Evolutionary conservation across 768 basidiomycete species (phyloP).

Genomic region (Clitopilus passeckerianus): DNA sequence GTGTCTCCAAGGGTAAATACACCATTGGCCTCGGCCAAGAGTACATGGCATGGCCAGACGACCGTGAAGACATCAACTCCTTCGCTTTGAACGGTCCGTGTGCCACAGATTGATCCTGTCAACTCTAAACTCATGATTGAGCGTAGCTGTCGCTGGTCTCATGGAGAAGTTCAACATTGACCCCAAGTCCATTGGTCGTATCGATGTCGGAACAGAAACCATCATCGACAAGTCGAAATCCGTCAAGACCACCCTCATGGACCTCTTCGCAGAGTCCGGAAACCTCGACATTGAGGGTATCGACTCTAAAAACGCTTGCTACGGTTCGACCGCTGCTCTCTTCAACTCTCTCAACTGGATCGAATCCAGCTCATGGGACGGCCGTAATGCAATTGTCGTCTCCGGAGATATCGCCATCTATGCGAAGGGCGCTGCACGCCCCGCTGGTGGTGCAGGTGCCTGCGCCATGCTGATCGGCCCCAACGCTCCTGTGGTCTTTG

Average conservation of each 20-base stretch:
- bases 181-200: conserved; percentile 92
- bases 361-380: conserved; percentile 95
- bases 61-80: conserved; percentile 99
- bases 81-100: conserved; percentile 86
- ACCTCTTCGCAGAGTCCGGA: conserved; percentile 88
- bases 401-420: conserved; percentile 98
- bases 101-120: neutral
- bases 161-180: conserved; percentile 94
- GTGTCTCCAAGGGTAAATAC: conserved; percentile 94
- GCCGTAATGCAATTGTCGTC: conserved; percentile 95
- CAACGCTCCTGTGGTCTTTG: conserved; percentile 89
- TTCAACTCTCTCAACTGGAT: conserved; percentile 99
- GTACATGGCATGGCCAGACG: conserved; percentile 98
- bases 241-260: conserved; percentile 97
- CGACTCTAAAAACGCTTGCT: conserved; percentile 99
- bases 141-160: conserved; percentile 78
- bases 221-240: conserved; percentile 99
- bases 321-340: conserved; percentile 96
- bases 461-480: conserved; percentile 95
- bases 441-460: conserved; percentile 96
- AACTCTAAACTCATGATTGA: neutral
- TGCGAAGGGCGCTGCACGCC: conserved; percentile 91
- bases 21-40: conserved; percentile 98
- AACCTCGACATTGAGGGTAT: conserved; percentile 98
- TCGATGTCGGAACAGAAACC: conserved; percentile 98